Evolutionary conservation across 2,329 filamentous ascomycete species (phyloP), one percentile per base, ranked within the genome.

Genomic region (Ceratocystis smalleyi): DNA sequence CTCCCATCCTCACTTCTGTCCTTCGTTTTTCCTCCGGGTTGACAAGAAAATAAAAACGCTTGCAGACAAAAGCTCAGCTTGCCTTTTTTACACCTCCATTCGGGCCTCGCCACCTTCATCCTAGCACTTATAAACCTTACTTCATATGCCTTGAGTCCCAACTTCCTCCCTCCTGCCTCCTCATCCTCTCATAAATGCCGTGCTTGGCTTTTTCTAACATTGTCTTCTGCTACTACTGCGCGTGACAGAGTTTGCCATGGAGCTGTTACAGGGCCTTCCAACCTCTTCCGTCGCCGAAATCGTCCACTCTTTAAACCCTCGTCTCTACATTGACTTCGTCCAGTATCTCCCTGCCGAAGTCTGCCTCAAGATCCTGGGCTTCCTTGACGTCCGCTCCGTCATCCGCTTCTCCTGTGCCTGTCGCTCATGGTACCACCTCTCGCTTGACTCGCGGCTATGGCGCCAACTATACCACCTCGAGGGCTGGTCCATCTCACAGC

Each of bases 271-370:
- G 66, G 85, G 87, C 65, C 79, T 96, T 32, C 88, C 88, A 19
- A 95, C 90, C 0, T 88, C 88, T 5, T 83, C 85, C 63, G 85
- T 96, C 66, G 85, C 87, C 61, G 81, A 86, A 55, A 88, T 96
- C 63, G 89, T 96, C 59, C 83, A 91, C 64, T 83, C 86, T 68
- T 77, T 96, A 19, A 88, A 86, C 67, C 89, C 91, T 3, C 81
- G 91, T 62, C 84, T 97, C 2, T 91, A 96, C 74, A 92, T 96
- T 75, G 89, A 99, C 75, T 96, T 96, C 64, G 84, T 96, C 51
- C 78, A 83, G 68, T 85, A 89, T 70, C 82, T 99, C 0, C 94
- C 94, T 0, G 84, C 89, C 30, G 94, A 99, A 73, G 88, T 99
- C 70, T 95, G 90, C 67, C 85, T 94, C 55, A 87, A 95, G 71